Evolutionary conservation across 129 eudicot genomes (phyloP).

Genomic region (Rutidosis leptorrhynchoides): DNA sequence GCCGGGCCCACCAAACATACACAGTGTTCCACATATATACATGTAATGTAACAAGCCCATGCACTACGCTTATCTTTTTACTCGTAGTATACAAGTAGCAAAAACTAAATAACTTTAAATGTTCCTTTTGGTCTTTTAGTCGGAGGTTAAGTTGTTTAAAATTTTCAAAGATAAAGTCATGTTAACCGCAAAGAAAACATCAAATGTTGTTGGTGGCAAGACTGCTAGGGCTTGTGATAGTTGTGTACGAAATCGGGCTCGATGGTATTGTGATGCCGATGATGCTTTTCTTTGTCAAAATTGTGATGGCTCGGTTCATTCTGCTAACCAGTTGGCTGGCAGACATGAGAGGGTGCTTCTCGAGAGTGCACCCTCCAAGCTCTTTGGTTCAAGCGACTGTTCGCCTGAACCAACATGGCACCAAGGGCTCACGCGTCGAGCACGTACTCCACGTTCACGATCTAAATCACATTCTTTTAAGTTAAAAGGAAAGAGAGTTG

Average conservation of each 20-base stretch:
- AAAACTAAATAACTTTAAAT: neutral
- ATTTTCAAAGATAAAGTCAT: conserved; percentile 25
- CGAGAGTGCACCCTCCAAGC: conserved; percentile 38
- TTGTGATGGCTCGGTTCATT: conserved; percentile 71
- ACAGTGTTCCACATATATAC: conserved; percentile 18
- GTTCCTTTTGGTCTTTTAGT: too few relatives aligned
- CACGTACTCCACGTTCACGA: conserved; percentile 61
- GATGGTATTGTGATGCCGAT: conserved; percentile 84
- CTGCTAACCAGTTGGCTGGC: conserved; percentile 80
- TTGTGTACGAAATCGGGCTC: conserved; percentile 65
- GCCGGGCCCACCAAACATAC: conserved; percentile 14
- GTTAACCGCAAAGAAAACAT: conserved; percentile 42
- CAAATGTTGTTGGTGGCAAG: conserved; percentile 69
- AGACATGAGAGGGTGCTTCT: conserved; percentile 71
- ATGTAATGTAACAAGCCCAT: conserved; percentile 10
- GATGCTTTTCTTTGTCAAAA: conserved; percentile 87
- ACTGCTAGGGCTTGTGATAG: conserved; percentile 85
- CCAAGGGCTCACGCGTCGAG: conserved; percentile 66
- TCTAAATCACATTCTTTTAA: conserved; percentile 12
- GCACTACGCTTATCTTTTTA: conserved; percentile 18
- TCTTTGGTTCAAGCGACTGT: neutral
- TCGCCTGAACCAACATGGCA: conserved; percentile 62
- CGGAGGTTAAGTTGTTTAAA: neutral
- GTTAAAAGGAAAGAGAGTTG: conserved; percentile 21
- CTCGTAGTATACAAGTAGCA: neutral